Conservation (phyloP, 495 filamentous ascomycete species). For the Lasiosphaeria ovina region DNA sequence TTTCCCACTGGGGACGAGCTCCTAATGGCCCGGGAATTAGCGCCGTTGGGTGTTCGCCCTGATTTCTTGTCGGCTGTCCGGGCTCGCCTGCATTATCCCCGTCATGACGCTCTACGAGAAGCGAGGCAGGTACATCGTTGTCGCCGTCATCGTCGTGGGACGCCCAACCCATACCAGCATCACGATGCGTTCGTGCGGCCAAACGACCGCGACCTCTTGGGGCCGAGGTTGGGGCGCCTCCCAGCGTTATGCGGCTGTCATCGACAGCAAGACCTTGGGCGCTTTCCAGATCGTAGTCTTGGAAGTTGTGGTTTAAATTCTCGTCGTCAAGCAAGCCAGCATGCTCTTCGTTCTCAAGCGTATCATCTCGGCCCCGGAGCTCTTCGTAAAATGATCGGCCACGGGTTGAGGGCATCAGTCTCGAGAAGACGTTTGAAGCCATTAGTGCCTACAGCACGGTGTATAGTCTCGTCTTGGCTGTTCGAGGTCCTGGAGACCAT, state of each 20-base stretch:
- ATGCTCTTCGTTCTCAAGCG: slow-evolving; percentile 65
- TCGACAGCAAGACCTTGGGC: slow-evolving; percentile 62
- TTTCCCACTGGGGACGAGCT: slow-evolving; percentile 64
- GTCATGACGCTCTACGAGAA: slow-evolving; percentile 67
- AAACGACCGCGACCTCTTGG: slow-evolving; percentile 13
- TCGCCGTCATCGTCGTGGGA: slow-evolving; percentile 69
- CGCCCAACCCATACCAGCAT: slow-evolving; percentile 32
- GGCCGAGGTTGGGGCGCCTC: slow-evolving; percentile 21
- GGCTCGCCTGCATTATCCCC: slow-evolving; percentile 11
- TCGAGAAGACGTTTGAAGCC: slow-evolving; percentile 75
- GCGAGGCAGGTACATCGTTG: slow-evolving; percentile 87
- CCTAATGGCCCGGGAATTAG: slow-evolving; percentile 52
- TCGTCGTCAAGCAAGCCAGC: slow-evolving; percentile 70
- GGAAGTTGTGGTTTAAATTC: slow-evolving; percentile 63
- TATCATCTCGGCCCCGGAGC: slow-evolving; percentile 59
- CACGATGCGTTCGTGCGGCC: slow-evolving; percentile 10
- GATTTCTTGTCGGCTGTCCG: slow-evolving; percentile 16
- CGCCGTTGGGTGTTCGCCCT: slow-evolving; percentile 17
- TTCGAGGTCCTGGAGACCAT: slow-evolving; percentile 5
- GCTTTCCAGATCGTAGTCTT: slow-evolving; percentile 66
- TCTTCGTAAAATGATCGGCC: slow-evolving; percentile 71
- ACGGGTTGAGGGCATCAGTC: slow-evolving; percentile 62
- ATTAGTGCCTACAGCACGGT: slow-evolving; percentile 38
- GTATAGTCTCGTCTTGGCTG: not conserved
- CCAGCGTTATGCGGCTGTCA: slow-evolving; percentile 59